Base-by-base conservation (phyloP, 768 basidiomycete genomes). In the Hygrophoropsis aurantiaca region DNA sequence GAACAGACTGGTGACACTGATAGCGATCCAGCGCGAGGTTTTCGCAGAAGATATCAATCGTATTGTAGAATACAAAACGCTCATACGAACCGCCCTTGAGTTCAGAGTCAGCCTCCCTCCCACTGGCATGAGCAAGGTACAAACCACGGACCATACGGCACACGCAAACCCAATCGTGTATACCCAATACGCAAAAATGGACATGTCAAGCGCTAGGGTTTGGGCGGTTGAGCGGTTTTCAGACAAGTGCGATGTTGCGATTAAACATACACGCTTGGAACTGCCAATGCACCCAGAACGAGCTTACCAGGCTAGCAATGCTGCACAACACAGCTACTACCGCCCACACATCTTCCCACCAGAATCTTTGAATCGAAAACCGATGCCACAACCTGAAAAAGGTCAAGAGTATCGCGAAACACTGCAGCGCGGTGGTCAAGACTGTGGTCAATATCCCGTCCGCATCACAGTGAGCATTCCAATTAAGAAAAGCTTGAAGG, bases 301-400 rank as follows among this genome's bases (percentile, higher is more conserved):
- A 38, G n/a, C n/a, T n/a, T 4, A 25, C 16, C 15, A 50, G 19
- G 16, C 30, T 40, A 5, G 49, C 32, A 15, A 18, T 23, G 11
- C 54, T 60, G 7, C 40, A 61, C 9, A 48, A 3, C 26, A 60
- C 40, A 1, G 57, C 60, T 10, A 50, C 26, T 1, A 30, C 35
- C 5, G 59, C 59, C 51, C 48, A 61, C 32, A 47, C 21, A 23
- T 62, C 60, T 11, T 62, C 60, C 44, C 55, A 40, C 19, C 60
- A 58, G 18, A 61, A 37, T 11, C 52, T 47, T 32, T 42, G 47
- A 24, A 62, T 54, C 19, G 20, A 40, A 19, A 57, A 37, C 21
- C 60, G 60, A 26, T 60, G 58, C 42, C 55, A 41, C 15, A 61
- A 9, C 20, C 58, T 51, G 20, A 62, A 52, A 11, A 59, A 5